A percentile compares a stretch with the other conserved stretches of the same genome.
Conservation (phyloP, 495 filamentous ascomycete genomes). For the Penicillium macrosclerotiorum region DNA sequence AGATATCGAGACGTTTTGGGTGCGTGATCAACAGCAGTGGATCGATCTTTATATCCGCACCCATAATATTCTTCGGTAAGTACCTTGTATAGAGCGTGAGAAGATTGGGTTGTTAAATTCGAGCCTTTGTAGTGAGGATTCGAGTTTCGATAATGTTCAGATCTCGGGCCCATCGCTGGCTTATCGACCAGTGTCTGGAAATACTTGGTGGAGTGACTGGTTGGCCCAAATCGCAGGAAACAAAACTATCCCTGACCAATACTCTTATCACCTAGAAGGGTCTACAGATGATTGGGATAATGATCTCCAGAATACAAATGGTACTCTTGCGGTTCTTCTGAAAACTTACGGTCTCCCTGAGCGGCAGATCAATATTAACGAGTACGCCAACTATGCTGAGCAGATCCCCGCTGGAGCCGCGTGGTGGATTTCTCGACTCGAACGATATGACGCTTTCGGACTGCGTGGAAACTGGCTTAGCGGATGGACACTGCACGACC, state of each 20-base stretch:
- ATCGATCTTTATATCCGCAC: constrained; percentile 29
- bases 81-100: background rate
- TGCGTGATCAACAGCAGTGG: constrained; percentile 28
- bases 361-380: constrained; percentile 40
- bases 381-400: constrained; percentile 36
- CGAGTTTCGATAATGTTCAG: constrained; percentile 9
- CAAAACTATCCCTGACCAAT: constrained; percentile 35
- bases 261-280: constrained; percentile 32
- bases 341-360: constrained; percentile 27
- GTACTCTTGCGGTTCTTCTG: constrained; percentile 18
- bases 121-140: background rate
- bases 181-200: constrained; percentile 8
- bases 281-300: constrained; percentile 11
- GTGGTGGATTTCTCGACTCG: constrained; percentile 40
- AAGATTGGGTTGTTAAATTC: background rate
- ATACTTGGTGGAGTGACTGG: constrained; percentile 33
- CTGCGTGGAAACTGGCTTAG: constrained; percentile 41
- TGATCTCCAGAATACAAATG: constrained; percentile 28
- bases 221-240: constrained; percentile 23
- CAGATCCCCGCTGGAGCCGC: constrained; percentile 37
- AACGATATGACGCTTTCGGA: constrained; percentile 35
- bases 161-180: constrained; percentile 31
- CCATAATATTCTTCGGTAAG: constrained; percentile 23
- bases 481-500: constrained; percentile 35
- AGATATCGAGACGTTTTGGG: constrained; percentile 35